Evolutionary conservation across 805 yeast genomes (phyloP).

Genomic region (Starmerella apis): DNA sequence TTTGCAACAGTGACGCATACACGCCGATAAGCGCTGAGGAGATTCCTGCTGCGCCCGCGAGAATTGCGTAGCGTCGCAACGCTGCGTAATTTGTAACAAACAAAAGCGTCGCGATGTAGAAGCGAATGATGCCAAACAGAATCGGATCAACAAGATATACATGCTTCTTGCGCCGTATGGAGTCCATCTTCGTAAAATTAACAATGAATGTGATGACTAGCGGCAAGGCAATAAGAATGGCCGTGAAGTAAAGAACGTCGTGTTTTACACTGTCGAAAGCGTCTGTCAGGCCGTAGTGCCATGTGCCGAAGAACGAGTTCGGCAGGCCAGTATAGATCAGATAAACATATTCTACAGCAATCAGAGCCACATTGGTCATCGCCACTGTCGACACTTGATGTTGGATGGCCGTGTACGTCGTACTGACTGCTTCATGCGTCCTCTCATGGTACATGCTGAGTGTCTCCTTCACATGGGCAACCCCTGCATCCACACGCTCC

Average conservation of each 20-base stretch:
- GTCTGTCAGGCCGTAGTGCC: not conserved
- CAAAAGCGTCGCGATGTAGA: constrained; percentile 33
- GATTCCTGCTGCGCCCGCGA: constrained; percentile 12
- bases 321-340: constrained; percentile 2
- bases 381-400: constrained; percentile 10
- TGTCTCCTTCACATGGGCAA: constrained; percentile 4
- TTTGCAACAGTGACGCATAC: constrained; percentile 30
- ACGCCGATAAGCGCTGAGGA: constrained; percentile 28
- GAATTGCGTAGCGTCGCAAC: not conserved
- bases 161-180: constrained; percentile 19
- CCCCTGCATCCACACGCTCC: not conserved
- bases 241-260: not conserved
- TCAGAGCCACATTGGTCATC: constrained; percentile 8
- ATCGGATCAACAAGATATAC: constrained; percentile 41
- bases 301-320: not conserved
- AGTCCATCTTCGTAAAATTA: constrained; percentile 29
- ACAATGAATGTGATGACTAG: constrained; percentile 26
- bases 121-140: constrained; percentile 41
- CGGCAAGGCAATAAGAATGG: constrained; percentile 27
- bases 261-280: not conserved
- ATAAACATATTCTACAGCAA: constrained; percentile 9
- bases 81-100: not conserved
- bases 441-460: not conserved
- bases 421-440: not conserved
- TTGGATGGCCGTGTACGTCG: constrained; percentile 7